Base-by-base conservation (phyloP, 352 stramenopile species). In the Pythium volutum region DNA sequence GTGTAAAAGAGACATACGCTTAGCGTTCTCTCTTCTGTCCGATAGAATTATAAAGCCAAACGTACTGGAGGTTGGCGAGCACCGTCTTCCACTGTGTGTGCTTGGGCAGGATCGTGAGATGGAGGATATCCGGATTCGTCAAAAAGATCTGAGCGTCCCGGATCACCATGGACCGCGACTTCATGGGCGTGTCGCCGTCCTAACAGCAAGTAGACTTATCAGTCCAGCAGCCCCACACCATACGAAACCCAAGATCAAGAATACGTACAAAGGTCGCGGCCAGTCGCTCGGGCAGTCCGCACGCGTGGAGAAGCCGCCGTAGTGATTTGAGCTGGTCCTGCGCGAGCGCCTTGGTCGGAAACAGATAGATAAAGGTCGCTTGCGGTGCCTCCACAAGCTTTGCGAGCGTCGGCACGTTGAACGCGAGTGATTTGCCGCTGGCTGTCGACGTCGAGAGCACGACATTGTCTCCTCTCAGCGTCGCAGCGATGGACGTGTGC, bases 91-190 rank as follows among this genome's bases (percentile, higher is more conserved):
- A 99, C 31, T 88, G 69, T 16, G 76, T 77, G 73, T 98, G 93
- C n/a, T 96, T 80, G 2, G 96, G 93, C 15, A 99, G 69, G 26
- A 99, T 96, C n/a, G 90, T 91, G 15, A 97, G 81, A 71, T 99
- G 97, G 16, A 99, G 79, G 66, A 98, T 99, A 70, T 99, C 97
- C 27, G 97, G 97, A 74, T 99, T 99, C 5, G 96, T 99, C n/a
- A 99, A 74, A 52, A 99, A 96, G 39, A 99, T 87, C 45, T 97
- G 90, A 11, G 87, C 87, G 22, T 96, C 76, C 12, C 75, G 73
- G 23, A 91, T 88, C 26, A 98, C 81, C 43, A 80, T 77, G 23
- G 81, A 83, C 8, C 97, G 87, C 47, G 92, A 79, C 55, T 84
- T 83, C 73, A 98, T 95, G 10, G 84, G 74, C 8, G 95, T 98